Conservation (phyloP, 73 alveolate genomes). For the Tetrahymena thermophila region DNA sequence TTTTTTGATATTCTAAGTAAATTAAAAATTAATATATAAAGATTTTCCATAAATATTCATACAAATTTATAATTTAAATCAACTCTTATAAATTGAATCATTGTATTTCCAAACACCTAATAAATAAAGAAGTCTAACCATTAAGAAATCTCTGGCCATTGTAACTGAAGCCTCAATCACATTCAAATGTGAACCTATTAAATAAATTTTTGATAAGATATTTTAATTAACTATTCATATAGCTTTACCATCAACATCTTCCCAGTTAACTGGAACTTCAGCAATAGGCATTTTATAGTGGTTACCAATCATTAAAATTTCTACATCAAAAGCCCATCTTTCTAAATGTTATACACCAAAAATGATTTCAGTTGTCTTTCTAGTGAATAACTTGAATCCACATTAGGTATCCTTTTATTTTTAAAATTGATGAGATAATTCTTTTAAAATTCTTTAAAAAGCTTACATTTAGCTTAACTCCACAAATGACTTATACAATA, state of each 20-base stretch:
- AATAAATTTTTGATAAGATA: not conserved
- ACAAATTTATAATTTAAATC: not conserved
- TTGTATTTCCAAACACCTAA: conserved; percentile 36
- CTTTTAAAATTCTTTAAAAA: not conserved
- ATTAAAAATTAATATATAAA: too few relatives aligned
- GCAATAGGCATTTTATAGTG: conserved; percentile 62
- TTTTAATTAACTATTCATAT: not conserved
- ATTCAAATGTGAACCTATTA: conserved; percentile 68
- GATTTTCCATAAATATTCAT: not conserved
- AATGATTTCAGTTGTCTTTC: conserved; percentile 66
- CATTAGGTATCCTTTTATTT: conserved; percentile 76
- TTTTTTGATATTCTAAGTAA: not conserved
- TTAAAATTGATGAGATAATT: not conserved
- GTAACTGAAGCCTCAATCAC: conserved; percentile 70
- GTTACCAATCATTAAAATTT: conserved; percentile 62
- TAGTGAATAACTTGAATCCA: conserved; percentile 86
- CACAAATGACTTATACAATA: conserved; percentile 49
- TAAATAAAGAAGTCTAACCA: conserved; percentile 49
- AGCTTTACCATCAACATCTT: conserved; percentile 60
- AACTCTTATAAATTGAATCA: conserved; percentile 11
- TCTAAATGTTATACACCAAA: conserved; percentile 75
- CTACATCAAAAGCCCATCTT: conserved; percentile 96
- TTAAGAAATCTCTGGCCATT: conserved; percentile 80
- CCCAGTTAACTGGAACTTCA: conserved; percentile 84
- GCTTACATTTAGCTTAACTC: conserved; percentile 32